A percentile compares a stretch with the other conserved stretches of the same genome.
Evolutionary conservation across 345 rosid species (phyloP).

Genomic region (Dipteronia dyeriana): DNA sequence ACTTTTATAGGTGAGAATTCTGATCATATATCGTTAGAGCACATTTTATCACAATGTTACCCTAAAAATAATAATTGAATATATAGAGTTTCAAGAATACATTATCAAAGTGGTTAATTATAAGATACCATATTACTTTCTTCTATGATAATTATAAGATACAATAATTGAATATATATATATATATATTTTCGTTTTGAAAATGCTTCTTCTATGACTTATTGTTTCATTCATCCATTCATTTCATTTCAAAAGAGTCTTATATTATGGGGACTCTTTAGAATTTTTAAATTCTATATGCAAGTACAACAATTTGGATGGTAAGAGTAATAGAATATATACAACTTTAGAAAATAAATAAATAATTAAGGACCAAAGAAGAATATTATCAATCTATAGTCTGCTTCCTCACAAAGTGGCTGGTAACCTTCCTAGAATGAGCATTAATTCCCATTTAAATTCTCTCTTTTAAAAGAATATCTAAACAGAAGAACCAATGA

Average conservation of each 20-base stretch:
- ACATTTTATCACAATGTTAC: too few relatives aligned
- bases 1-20: too few relatives aligned
- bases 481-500: constrained; percentile 10
- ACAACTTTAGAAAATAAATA: not conserved
- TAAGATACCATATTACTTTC: too few relatives aligned
- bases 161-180: too few relatives aligned
- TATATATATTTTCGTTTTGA: too few relatives aligned
- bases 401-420: constrained; percentile 11
- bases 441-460: constrained; percentile 2
- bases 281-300: constrained; percentile 2
- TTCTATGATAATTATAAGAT: too few relatives aligned
- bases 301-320: not conserved
- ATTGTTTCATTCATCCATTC: not conserved
- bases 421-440: not conserved
- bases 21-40: too few relatives aligned
- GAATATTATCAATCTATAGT: not conserved
- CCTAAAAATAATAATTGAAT: not conserved
- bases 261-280: not conserved
- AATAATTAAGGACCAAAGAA: not conserved
- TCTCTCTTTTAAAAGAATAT: not conserved
- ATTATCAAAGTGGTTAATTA: not conserved
- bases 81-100: not conserved
- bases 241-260: not conserved
- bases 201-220: not conserved
- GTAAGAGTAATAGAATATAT: not conserved